Conservation (phyloP, 768 basidiomycete genomes). For the Psilocybe subaeruginosa region DNA sequence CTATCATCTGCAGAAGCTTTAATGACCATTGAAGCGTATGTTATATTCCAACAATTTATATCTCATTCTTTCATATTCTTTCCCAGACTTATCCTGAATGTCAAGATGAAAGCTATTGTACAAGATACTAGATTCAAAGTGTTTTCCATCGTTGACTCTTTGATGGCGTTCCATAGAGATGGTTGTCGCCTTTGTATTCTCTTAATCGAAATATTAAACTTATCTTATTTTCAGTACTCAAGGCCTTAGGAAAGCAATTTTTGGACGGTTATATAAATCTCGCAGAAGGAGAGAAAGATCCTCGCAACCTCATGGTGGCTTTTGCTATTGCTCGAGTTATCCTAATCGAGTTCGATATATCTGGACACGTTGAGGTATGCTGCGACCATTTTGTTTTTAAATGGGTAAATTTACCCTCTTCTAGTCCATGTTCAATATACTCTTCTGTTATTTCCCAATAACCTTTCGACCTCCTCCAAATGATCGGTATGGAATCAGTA, state of each 20-base stretch:
- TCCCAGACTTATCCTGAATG: conserved; percentile 69
- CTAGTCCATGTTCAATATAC: conserved; percentile 91
- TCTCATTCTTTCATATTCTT: conserved; percentile 1
- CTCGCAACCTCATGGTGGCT: conserved; percentile 87
- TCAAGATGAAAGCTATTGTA: conserved; percentile 80
- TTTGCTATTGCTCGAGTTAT: conserved; percentile 90
- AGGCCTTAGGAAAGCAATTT: conserved; percentile 73
- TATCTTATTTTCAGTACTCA: conserved; percentile 53
- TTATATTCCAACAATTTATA: not conserved
- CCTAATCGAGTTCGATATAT: conserved; percentile 85
- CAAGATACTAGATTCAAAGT: conserved; percentile 84
- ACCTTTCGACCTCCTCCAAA: conserved; percentile 93
- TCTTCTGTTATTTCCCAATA: conserved; percentile 98
- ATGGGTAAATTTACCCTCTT: not conserved
- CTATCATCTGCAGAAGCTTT: conserved; percentile 69
- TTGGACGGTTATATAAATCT: conserved; percentile 73
- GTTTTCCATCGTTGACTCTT: conserved; percentile 77
- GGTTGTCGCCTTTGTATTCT: conserved; percentile 39
- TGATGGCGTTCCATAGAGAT: conserved; percentile 73
- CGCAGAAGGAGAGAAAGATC: conserved; percentile 98
- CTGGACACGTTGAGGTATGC: conserved; percentile 74
- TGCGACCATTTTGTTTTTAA: not conserved
- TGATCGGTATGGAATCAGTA: conserved; percentile 90
- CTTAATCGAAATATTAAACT: not conserved
- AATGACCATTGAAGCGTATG: conserved; percentile 63